Percentiles rank a stretch among this genome's conserved stretches.
phyloP scores from a whole-genome alignment of 495 filamentous ascomycete genomes.

The Sphaerosporella brunnea region DNA sequence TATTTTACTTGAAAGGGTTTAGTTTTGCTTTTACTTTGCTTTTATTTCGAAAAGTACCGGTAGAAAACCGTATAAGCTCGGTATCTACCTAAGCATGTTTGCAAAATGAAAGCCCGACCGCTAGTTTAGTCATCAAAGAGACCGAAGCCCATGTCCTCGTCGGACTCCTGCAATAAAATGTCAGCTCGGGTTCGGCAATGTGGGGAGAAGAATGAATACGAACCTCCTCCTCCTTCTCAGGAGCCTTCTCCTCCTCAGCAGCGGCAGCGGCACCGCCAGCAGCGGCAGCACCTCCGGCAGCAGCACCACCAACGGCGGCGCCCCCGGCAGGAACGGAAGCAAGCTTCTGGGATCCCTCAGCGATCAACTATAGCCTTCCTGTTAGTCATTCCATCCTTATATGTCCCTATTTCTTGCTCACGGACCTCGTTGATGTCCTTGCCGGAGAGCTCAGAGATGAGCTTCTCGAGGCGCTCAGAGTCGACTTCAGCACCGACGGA shows the following conservation, averaged over 20 bases:
- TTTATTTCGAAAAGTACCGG: too few relatives aligned
- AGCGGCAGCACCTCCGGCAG: constrained; percentile 47
- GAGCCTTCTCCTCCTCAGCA: constrained; percentile 54
- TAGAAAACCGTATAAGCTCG: too few relatives aligned
- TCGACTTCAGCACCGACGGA: constrained; percentile 95
- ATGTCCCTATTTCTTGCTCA: too few relatives aligned
- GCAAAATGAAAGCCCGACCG: too few relatives aligned
- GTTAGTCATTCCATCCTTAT: constrained; percentile 12
- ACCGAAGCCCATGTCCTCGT: constrained; percentile 99
- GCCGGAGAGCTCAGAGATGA: constrained; percentile 84
- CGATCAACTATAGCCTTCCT: constrained; percentile 51
- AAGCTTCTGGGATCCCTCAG: constrained; percentile 80
- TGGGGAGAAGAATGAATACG: constrained; percentile 26
- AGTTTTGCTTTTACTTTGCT: too few relatives aligned
- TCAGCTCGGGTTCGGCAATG: too few relatives aligned
- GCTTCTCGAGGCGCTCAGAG: constrained; percentile 60
- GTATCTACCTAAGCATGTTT: too few relatives aligned
- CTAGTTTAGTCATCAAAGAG: constrained; percentile 86
- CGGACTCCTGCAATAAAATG: constrained; percentile 78
- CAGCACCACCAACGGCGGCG: constrained; percentile 48
- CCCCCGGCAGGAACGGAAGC: constrained; percentile 94
- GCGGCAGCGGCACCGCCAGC: constrained; percentile 51
- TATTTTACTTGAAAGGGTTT: too few relatives aligned
- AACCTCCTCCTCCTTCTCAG: background rate
- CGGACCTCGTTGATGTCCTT: constrained; percentile 92